phyloP scores from a whole-genome alignment of 2,329 filamentous ascomycete genomes.

The Nigrospora oryzae region DNA sequence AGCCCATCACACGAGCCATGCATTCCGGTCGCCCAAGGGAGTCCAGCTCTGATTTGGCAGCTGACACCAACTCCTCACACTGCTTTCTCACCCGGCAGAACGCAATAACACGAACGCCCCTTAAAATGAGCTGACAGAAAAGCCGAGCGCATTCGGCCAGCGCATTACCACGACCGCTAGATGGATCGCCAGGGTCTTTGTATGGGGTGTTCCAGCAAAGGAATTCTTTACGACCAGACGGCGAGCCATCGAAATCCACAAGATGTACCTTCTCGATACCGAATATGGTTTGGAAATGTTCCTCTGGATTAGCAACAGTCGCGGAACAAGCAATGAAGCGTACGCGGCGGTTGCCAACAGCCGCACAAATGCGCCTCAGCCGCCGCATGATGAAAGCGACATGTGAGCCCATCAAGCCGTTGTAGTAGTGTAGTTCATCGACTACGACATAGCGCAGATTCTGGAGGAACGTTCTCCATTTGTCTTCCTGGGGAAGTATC shows the following conservation, averaged over 20 bases:
- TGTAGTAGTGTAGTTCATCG: conserved; percentile 92
- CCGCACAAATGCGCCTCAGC: conserved; percentile 78
- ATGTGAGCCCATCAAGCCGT: conserved; percentile 88
- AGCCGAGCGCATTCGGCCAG: conserved; percentile 81
- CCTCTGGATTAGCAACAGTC: conserved; percentile 84
- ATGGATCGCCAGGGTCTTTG: conserved; percentile 79
- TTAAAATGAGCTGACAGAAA: conserved; percentile 81
- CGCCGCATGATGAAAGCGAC: conserved; percentile 92
- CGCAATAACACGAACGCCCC: conserved; percentile 85
- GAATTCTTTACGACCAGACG: conserved; percentile 88
- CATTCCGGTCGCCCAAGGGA: conserved; percentile 67
- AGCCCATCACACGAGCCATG: conserved; percentile 80
- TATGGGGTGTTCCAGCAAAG: conserved; percentile 97
- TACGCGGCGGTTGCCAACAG: conserved; percentile 75
- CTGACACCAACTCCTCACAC: conserved; percentile 75
- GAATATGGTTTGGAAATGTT: conserved; percentile 93
- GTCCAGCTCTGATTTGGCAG: conserved; percentile 70
- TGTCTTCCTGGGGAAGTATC: conserved; percentile 83
- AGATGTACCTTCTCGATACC: conserved; percentile 73
- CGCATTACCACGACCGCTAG: conserved; percentile 76
- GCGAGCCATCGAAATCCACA: conserved; percentile 87
- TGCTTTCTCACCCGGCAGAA: conserved; percentile 85
- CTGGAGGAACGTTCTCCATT: conserved; percentile 81
- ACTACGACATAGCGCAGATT: conserved; percentile 88
- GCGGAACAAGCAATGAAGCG: conserved; percentile 95